phyloP scores from a whole-genome alignment of 1,284 basidiomycete genomes.

The Trametes hirsuta region DNA sequence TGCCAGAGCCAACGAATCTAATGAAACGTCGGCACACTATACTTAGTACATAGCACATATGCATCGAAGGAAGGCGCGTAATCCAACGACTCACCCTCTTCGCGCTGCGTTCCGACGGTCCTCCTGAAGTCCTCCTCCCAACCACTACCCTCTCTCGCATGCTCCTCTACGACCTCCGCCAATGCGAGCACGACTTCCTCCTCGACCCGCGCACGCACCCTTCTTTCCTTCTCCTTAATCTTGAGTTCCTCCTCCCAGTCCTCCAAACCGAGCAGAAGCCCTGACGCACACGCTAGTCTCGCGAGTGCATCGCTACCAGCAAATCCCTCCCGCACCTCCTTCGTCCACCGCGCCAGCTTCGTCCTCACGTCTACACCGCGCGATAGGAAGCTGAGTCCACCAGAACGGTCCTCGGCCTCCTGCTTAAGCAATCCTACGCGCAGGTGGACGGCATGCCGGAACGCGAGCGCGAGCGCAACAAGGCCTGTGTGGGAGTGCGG shows the following conservation, averaged over 20 bases:
- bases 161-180: slow-evolving; percentile 72
- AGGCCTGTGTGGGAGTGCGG: slow-evolving; percentile 49
- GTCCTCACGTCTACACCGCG: slow-evolving; percentile 43
- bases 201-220: slow-evolving; percentile 48
- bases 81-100: slow-evolving; percentile 25
- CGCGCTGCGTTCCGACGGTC: slow-evolving; percentile 39
- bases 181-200: slow-evolving; percentile 67
- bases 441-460: slow-evolving; percentile 65
- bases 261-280: slow-evolving; percentile 64
- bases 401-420: slow-evolving; percentile 30
- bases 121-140: slow-evolving; percentile 73
- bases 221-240: slow-evolving; percentile 24
- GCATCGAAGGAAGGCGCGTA: background rate
- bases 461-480: slow-evolving; percentile 56
- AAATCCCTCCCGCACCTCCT: slow-evolving; percentile 61
- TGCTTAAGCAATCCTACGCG: slow-evolving; percentile 48
- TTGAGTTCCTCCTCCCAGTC: slow-evolving; percentile 47
- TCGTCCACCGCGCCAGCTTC: slow-evolving; percentile 54
- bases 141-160: slow-evolving; percentile 42
- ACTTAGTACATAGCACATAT: background rate
- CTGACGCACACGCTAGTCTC: slow-evolving; percentile 60
- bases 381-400: slow-evolving; percentile 42
- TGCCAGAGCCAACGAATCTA: slow-evolving; percentile 39
- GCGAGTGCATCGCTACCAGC: slow-evolving; percentile 64
- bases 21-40: slow-evolving; percentile 10